A percentile compares a stretch with the other conserved stretches of the same genome.
Evolutionary conservation across 768 basidiomycete genomes (phyloP).

Genomic region (Rhodotorula graminis): DNA sequence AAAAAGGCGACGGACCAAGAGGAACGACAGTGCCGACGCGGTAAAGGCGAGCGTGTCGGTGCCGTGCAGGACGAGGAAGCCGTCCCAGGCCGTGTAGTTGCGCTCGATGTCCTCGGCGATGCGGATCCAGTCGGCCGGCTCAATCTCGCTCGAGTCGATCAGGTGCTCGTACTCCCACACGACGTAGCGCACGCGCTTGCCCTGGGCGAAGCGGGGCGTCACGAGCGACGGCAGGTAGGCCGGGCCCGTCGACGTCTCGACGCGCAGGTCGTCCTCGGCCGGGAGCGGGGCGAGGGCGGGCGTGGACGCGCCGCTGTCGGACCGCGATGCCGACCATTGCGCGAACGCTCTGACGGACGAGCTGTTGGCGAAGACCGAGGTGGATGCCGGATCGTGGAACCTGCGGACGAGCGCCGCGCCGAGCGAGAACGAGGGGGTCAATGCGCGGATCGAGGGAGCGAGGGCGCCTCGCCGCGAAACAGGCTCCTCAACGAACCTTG

Average conservation of each 20-base stretch:
- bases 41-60: conserved; percentile 64
- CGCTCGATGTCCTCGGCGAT: conserved; percentile 88
- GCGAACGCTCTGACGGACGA: conserved; percentile 72
- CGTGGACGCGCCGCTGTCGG: conserved; percentile 43
- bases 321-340: conserved; percentile 56
- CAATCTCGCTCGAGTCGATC: conserved; percentile 83
- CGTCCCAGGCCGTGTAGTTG: conserved; percentile 79
- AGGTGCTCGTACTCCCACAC: conserved; percentile 71
- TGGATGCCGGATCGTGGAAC: conserved; percentile 85
- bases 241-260: conserved; percentile 26
- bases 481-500: background rate
- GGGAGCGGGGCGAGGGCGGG: conserved; percentile 46
- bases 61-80: conserved; percentile 83
- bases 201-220: conserved; percentile 67
- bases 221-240: conserved; percentile 51
- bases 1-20: conserved; percentile 50
- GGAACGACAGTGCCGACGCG: conserved; percentile 79
- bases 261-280: conserved; percentile 11
- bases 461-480: background rate
- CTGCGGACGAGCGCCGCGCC: conserved; percentile 48
- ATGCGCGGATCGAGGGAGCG: background rate
- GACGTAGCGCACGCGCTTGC: conserved; percentile 62
- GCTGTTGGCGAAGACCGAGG: conserved; percentile 77
- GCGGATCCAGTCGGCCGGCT: conserved; percentile 56
- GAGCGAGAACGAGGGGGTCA: background rate